A percentile compares a stretch with the other conserved stretches of the same genome.
Evolutionary conservation across 2,329 filamentous ascomycete species (phyloP).

Genomic region (Coniosporium tulheliwenetii): DNA sequence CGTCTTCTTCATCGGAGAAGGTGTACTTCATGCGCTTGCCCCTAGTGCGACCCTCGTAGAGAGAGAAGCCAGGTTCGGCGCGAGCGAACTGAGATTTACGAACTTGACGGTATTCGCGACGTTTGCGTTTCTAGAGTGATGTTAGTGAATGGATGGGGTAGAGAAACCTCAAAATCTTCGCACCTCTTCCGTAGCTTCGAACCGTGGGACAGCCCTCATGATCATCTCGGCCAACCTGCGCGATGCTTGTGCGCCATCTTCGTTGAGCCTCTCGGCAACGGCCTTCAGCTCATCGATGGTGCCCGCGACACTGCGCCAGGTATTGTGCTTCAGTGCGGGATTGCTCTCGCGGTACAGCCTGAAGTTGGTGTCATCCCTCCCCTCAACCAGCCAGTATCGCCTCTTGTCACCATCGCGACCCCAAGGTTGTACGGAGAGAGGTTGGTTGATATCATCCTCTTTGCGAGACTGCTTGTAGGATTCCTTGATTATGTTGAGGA

Average conservation of each 20-base stretch:
- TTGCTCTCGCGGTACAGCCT: constrained; percentile 90
- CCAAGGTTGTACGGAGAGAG: constrained; percentile 81
- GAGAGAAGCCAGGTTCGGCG: constrained; percentile 75
- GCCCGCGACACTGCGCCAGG: constrained; percentile 89
- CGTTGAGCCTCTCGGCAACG: constrained; percentile 61
- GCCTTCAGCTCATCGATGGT: constrained; percentile 71
- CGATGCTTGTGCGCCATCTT: constrained; percentile 68
- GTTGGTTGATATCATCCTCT: constrained; percentile 64
- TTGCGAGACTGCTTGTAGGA: constrained; percentile 80
- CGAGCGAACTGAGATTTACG: constrained; percentile 78
- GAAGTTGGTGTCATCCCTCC: constrained; percentile 85
- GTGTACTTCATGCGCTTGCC: constrained; percentile 96
- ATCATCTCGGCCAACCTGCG: constrained; percentile 67
- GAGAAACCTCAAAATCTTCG: constrained; percentile 7
- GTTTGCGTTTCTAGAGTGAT: constrained; percentile 62
- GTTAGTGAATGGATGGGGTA: constrained; percentile 4
- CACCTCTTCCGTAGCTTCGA: constrained; percentile 87
- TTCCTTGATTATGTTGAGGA: constrained; percentile 69
- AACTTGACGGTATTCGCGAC: constrained; percentile 76
- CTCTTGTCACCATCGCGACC: constrained; percentile 80
- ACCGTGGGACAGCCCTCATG: constrained; percentile 63
- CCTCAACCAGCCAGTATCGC: constrained; percentile 86
- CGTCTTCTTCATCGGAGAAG: constrained; percentile 77
- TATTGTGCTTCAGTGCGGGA: constrained; percentile 55
- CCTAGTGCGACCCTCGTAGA: constrained; percentile 90